A percentile compares a stretch with the other conserved stretches of the same genome.
Evolutionary conservation across 2,329 filamentous ascomycete species (phyloP).

Genomic region (Mycogone perniciosa): DNA sequence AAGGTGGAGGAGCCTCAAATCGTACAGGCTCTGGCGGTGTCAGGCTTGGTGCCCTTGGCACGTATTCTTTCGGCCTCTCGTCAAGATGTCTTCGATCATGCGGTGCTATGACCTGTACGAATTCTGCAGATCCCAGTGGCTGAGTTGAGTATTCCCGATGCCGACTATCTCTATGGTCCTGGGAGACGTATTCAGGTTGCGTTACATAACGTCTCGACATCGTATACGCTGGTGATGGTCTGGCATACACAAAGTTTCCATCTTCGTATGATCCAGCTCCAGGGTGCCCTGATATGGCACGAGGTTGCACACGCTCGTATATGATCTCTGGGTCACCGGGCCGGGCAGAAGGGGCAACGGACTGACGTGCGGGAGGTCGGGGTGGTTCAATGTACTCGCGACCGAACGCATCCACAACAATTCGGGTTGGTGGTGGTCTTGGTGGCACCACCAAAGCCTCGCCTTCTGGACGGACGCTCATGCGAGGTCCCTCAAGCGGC

Average conservation of each 20-base stretch:
- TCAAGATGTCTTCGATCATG: constrained; percentile 37
- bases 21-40: constrained; percentile 44
- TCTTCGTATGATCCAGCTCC: constrained; percentile 43
- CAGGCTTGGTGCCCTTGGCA: constrained; percentile 50
- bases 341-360: constrained; percentile 42
- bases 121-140: constrained; percentile 40
- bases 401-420: constrained; percentile 77
- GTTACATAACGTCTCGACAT: constrained; percentile 54
- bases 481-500: constrained; percentile 35
- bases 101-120: constrained; percentile 40
- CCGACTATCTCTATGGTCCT: constrained; percentile 47
- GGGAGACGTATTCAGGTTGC: constrained; percentile 51
- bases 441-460: constrained; percentile 47
- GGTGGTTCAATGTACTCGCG: constrained; percentile 65
- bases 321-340: constrained; percentile 48
- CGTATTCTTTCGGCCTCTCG: constrained; percentile 46
- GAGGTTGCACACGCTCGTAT: constrained; percentile 58
- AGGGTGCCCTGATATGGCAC: constrained; percentile 46
- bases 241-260: constrained; percentile 42
- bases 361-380: constrained; percentile 42
- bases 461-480: constrained; percentile 42
- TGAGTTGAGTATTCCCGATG: constrained; percentile 53
- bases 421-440: constrained; percentile 52
- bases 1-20: constrained; percentile 37
- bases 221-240: constrained; percentile 43